phyloP scores from a whole-genome alignment of 345 rosid species.

The Iberis pinnata region DNA sequence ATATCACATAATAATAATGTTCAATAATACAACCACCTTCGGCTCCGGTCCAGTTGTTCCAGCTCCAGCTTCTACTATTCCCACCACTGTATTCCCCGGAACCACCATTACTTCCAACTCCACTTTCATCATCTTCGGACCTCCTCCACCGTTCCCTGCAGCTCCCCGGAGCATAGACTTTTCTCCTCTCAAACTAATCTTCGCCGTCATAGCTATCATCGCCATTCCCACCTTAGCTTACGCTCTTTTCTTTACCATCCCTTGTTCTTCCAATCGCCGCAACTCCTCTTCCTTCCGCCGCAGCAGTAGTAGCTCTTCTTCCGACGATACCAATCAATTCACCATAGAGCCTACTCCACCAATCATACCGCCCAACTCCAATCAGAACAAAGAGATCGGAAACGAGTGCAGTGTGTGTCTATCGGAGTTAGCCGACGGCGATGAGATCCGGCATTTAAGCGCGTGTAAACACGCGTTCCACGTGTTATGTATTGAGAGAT shows the following conservation, averaged over 20 bases:
- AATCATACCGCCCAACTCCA: conserved; percentile 28
- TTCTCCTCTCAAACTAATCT: conserved; percentile 58
- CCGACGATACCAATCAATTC: conserved; percentile 5
- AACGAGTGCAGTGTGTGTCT: conserved; percentile 70
- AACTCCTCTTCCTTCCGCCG: conserved; percentile 17
- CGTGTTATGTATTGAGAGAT: conserved; percentile 48
- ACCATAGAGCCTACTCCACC: conserved; percentile 1
- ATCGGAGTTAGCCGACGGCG: conserved; percentile 46
- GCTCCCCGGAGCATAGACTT: conserved; percentile 49
- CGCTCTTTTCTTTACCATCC: conserved; percentile 51
- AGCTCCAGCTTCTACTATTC: conserved; percentile 4
- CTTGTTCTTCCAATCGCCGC: conserved; percentile 39
- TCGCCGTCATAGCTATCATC: conserved; percentile 59
- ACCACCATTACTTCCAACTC: conserved; percentile 18
- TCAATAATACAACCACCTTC: conserved; percentile 19
- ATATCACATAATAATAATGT: conserved; percentile 14
- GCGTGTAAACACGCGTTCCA: conserved; percentile 73
- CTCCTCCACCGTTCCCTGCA: conserved; percentile 53
- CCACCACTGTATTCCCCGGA: conserved; percentile 22
- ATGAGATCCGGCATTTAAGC: conserved; percentile 45
- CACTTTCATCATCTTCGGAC: conserved; percentile 29
- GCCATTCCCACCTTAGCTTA: conserved; percentile 63
- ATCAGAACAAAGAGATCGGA: conserved; percentile 45
- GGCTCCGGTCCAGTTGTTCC: conserved; percentile 19
- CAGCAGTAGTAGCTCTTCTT: conserved; percentile 1